Evolutionary conservation across 2,329 filamentous ascomycete genomes (phyloP).

Genomic region (Immersiporthe knoxdaviesiana): DNA sequence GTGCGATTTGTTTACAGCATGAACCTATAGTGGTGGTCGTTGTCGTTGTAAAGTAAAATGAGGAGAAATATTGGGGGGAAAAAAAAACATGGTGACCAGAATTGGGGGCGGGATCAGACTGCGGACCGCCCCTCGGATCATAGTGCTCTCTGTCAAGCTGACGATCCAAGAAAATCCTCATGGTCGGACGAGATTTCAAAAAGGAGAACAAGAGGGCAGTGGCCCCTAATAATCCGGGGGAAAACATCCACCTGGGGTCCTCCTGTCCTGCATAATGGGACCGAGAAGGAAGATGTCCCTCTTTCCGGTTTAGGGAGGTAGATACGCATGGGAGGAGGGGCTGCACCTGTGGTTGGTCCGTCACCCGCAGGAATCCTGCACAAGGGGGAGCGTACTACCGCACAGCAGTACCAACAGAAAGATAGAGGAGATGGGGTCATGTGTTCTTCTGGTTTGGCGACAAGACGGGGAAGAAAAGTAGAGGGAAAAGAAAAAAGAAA

Average conservation of each 20-base stretch:
- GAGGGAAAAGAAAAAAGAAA: too few species aligned
- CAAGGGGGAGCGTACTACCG: not conserved
- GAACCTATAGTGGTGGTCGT: not conserved
- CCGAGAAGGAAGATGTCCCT: not conserved
- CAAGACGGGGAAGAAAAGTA: not conserved
- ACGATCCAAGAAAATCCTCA: not conserved
- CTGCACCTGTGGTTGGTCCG: conserved; percentile 4
- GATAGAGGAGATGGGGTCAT: not conserved
- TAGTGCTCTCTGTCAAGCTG: not conserved
- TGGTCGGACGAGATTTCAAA: not conserved
- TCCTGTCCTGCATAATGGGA: not conserved
- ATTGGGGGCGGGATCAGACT: not conserved
- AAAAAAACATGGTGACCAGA: not conserved
- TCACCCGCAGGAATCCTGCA: conserved; percentile 4
- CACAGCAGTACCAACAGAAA: not conserved
- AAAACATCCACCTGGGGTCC: not conserved
- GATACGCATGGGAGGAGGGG: not conserved
- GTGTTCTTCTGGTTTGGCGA: not conserved
- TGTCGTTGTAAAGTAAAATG: not conserved
- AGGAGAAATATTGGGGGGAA: not conserved
- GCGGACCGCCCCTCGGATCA: conserved; percentile 6
- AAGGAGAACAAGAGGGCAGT: not conserved
- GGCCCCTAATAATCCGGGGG: not conserved
- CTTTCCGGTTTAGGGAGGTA: conserved; percentile 11
- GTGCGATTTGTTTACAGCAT: too few species aligned